Conservation (phyloP, 2,329 filamentous ascomycete genomes). For the Microcyclospora pomicola region DNA sequence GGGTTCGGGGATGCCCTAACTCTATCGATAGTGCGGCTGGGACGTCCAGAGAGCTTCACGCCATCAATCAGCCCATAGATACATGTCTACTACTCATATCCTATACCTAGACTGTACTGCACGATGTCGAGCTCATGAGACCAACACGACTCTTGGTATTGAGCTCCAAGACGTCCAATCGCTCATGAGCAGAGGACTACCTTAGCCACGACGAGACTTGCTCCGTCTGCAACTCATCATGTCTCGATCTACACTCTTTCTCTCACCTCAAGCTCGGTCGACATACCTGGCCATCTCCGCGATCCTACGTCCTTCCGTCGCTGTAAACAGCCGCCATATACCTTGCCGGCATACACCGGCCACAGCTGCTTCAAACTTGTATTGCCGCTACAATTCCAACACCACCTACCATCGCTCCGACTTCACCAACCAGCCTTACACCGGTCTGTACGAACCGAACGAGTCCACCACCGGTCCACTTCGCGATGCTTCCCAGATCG, state of each 20-base stretch:
- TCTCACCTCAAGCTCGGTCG: slow-evolving; percentile 27
- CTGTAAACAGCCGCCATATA: not conserved
- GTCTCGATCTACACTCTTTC: slow-evolving; percentile 14
- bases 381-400: slow-evolving; percentile 21
- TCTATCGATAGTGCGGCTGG: too few species aligned
- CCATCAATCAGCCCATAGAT: too few species aligned
- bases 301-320: slow-evolving; percentile 12
- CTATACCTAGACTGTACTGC: too few species aligned
- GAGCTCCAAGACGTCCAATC: too few species aligned
- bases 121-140: too few species aligned
- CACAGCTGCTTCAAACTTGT: slow-evolving; percentile 18
- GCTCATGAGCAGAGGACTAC: too few species aligned
- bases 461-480: slow-evolving; percentile 50
- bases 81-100: too few species aligned
- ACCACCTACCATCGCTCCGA: slow-evolving; percentile 46
- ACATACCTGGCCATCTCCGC: slow-evolving; percentile 27
- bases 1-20: too few species aligned
- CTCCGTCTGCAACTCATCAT: slow-evolving; percentile 2
- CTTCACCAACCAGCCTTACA: slow-evolving; percentile 49
- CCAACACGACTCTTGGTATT: too few species aligned
- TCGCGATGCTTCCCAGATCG: slow-evolving; percentile 42
- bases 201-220: too few species aligned
- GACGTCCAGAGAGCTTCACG: too few species aligned
- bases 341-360: not conserved
- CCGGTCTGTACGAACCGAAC: slow-evolving; percentile 48